Conservation (phyloP, 148 eudicot species). For the Arctostaphylos glauca region DNA sequence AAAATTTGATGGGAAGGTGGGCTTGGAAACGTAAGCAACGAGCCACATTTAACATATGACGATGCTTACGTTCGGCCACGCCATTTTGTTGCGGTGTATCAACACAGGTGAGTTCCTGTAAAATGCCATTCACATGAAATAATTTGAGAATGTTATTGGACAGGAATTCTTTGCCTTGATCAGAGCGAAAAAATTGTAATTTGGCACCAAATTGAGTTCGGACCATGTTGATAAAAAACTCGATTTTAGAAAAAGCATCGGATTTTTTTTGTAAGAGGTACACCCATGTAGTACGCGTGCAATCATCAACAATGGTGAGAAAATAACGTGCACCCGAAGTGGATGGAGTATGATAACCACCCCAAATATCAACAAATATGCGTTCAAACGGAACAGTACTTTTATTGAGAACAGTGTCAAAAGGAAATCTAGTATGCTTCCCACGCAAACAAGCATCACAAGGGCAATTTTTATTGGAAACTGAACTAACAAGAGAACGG, state of each 20-base stretch:
- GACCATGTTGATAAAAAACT: too few species aligned
- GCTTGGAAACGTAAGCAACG: constrained; percentile 13
- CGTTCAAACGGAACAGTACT: background rate
- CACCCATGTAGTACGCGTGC: too few species aligned
- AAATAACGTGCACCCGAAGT: background rate
- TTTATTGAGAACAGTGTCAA: background rate
- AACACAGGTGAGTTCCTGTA: background rate
- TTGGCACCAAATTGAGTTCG: too few species aligned
- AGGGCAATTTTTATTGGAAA: too few species aligned
- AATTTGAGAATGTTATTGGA: background rate
- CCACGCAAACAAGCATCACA: too few species aligned
- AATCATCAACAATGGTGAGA: background rate
- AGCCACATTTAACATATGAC: constrained; percentile 13
- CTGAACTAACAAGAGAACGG: too few species aligned
- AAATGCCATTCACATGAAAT: background rate
- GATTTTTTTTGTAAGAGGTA: too few species aligned
- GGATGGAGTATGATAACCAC: background rate
- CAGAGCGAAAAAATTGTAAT: too few species aligned
- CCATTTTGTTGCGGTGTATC: background rate
- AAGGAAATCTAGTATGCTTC: too few species aligned
- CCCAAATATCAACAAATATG: background rate
- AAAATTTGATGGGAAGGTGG: background rate
- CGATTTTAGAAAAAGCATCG: too few species aligned
- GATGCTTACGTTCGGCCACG: background rate
- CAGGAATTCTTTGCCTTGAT: background rate